Percentiles rank a stretch among this genome's conserved stretches.
Conservation (phyloP, 2,329 filamentous ascomycete genomes). For the Fusarium sp. region DNA sequence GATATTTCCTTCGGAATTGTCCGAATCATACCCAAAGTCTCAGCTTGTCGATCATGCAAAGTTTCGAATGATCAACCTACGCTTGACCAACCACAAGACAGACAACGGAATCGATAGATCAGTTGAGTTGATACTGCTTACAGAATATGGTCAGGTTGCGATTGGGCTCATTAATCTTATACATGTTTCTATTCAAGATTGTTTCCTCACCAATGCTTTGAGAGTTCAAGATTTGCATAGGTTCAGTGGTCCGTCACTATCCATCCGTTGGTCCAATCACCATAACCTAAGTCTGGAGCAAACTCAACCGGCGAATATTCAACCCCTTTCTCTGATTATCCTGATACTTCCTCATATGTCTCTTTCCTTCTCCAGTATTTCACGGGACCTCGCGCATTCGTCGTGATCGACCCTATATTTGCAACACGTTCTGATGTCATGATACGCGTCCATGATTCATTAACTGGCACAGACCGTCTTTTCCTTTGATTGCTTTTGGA, state of each 20-base stretch:
- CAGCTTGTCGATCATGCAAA: slow-evolving; percentile 8
- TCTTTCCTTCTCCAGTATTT: neutral
- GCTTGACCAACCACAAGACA: slow-evolving; percentile 11
- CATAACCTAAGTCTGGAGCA: neutral
- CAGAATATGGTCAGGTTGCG: neutral
- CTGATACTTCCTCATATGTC: too few species aligned
- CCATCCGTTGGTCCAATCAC: neutral
- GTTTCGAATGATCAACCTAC: neutral
- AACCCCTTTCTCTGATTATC: neutral
- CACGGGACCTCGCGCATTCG: slow-evolving; percentile 19
- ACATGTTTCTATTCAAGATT: neutral
- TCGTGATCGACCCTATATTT: neutral
- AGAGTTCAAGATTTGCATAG: neutral
- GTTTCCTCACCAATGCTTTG: neutral
- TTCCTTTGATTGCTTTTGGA: slow-evolving; percentile 27
- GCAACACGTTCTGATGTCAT: slow-evolving; percentile 26
- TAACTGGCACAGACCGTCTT: slow-evolving; percentile 1
- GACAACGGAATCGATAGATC: neutral
- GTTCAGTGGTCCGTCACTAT: neutral
- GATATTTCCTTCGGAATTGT: slow-evolving; percentile 2
- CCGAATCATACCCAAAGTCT: slow-evolving; percentile 2
- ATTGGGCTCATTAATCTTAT: neutral
- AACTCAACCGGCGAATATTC: neutral
- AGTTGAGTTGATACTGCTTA: neutral
- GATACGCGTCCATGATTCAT: slow-evolving; percentile 35